These are phyloP conservation scores for Zea mays DNA, from an alignment of 176 grass and related monocot species.

Conservation along the genomic window DNA sequence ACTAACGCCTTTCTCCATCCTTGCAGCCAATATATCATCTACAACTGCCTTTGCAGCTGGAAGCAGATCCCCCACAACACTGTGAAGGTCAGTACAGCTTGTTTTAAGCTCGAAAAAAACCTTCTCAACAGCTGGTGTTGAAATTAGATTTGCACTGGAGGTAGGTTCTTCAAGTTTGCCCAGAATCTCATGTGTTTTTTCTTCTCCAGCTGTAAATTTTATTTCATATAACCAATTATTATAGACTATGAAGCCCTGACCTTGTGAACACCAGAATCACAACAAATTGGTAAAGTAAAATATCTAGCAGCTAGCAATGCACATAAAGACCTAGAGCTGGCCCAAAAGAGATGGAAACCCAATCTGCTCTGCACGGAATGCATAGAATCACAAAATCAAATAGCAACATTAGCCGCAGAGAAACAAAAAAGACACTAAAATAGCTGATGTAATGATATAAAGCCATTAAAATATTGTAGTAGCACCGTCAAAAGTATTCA, in stretches of 20 bases:
- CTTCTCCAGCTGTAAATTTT: conserved; percentile 41
- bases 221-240: conserved; percentile 28
- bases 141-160: conserved; percentile 31
- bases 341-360: not conserved
- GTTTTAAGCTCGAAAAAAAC: conserved; percentile 44
- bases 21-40: conserved; percentile 46
- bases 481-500: not conserved
- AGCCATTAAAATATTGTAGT: not conserved
- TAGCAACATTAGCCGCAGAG: not conserved
- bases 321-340: not conserved
- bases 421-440: conserved; percentile 19
- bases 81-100: conserved; percentile 56
- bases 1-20: conserved; percentile 24
- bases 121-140: conserved; percentile 46
- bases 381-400: not conserved
- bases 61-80: conserved; percentile 52
- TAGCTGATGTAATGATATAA: not conserved
- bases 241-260: not conserved
- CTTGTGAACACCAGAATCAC: not conserved
- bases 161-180: conserved; percentile 12
- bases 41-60: conserved; percentile 50
- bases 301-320: not conserved
- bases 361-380: not conserved
- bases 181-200: conserved; percentile 32
- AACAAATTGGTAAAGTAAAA: conserved; percentile 1